A percentile compares a stretch with the other conserved stretches of the same genome.
These are phyloP conservation scores for Auricularia cornea DNA, from an alignment of 768 basidiomycete species.

Conservation along the genomic window DNA sequence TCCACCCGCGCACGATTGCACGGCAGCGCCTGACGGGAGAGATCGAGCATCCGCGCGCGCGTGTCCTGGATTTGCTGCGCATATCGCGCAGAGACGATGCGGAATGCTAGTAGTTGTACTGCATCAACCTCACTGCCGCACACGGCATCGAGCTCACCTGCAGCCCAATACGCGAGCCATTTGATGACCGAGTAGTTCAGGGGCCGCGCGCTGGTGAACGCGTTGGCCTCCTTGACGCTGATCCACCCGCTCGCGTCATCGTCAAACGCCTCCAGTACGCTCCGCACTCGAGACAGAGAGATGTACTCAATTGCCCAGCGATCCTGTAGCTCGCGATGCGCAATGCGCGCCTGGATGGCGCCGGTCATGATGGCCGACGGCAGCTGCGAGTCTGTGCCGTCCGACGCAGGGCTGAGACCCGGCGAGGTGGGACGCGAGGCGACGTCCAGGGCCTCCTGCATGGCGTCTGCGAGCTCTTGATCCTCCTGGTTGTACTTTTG, in stretches of 20 bases:
- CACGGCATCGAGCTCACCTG: constrained; percentile 16
- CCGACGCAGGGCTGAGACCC: not conserved
- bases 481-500: constrained; percentile 10
- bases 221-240: constrained; percentile 26
- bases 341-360: not conserved
- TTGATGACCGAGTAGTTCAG: constrained; percentile 10
- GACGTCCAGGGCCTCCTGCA: not conserved
- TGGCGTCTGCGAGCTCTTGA: not conserved
- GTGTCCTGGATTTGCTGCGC: constrained; percentile 9
- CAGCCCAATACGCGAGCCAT: constrained; percentile 29
- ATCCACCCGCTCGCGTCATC: constrained; percentile 33
- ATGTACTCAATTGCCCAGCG: constrained; percentile 31
- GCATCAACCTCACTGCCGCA: not conserved
- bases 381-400: not conserved
- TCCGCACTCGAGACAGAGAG: constrained; percentile 22
- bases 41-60: constrained; percentile 11
- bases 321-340: constrained; percentile 11
- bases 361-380: not conserved
- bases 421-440: not conserved
- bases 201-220: constrained; percentile 23
- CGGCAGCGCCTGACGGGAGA: constrained; percentile 9
- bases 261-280: constrained; percentile 33
- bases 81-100: not conserved
- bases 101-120: not conserved
- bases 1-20: constrained; percentile 17